Evolutionary conservation across 306 rosid species (phyloP).

Genomic region (Abrus precatorius): DNA sequence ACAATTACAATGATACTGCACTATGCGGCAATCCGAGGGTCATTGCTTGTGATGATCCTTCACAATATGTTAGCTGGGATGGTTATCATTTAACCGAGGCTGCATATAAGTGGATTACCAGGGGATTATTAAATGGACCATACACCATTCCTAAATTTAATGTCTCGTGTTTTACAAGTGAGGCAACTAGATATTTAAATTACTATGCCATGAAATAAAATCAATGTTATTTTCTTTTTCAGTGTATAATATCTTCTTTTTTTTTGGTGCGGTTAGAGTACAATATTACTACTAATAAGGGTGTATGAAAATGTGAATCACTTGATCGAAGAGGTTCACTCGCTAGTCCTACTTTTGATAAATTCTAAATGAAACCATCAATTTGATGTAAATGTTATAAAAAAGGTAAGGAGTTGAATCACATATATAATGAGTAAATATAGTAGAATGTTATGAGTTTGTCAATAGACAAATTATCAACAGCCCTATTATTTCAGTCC

Average conservation of each 20-base stretch:
- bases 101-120: conserved; percentile 64
- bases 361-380: too few species aligned
- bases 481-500: too few species aligned
- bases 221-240: neutral
- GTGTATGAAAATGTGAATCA: neutral
- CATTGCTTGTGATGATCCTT: conserved; percentile 56
- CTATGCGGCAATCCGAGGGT: conserved; percentile 44
- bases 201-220: conserved; percentile 5
- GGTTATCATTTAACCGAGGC: conserved; percentile 76
- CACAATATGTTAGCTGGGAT: conserved; percentile 67
- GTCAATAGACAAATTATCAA: too few species aligned
- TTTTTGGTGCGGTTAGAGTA: neutral
- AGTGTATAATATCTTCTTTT: neutral
- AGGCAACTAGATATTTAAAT: conserved; percentile 18
- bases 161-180: conserved; percentile 22
- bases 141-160: conserved; percentile 51
- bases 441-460: too few species aligned
- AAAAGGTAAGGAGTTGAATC: too few species aligned
- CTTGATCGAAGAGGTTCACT: neutral
- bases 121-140: conserved; percentile 53
- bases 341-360: neutral
- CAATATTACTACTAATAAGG: neutral
- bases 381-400: too few species aligned
- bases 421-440: too few species aligned
- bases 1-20: conserved; percentile 50